Percentiles rank a stretch among this genome's conserved stretches.
These are phyloP conservation scores for Trypanosoma lewisi DNA, from an alignment of 208 protist genomes.

Conservation along the genomic window DNA sequence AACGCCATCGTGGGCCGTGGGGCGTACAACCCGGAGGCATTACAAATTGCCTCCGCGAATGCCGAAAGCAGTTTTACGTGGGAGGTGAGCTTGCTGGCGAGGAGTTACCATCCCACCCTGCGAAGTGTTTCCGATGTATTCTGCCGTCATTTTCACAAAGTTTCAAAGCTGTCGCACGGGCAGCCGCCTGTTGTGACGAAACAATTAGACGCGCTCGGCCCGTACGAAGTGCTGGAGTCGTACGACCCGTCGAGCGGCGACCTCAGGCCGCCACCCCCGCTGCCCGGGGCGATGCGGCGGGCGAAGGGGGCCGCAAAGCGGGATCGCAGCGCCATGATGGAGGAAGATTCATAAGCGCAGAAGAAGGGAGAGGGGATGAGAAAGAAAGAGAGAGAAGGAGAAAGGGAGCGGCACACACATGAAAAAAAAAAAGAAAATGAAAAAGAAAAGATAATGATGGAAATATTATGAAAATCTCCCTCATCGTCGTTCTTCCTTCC, in stretches of 20 bases:
- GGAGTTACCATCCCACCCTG: constrained; percentile 86
- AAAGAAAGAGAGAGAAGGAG: constrained; percentile 17
- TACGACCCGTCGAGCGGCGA: constrained; percentile 86
- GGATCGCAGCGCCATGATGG: constrained; percentile 8
- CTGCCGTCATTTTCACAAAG: constrained; percentile 79
- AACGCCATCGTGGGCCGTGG: constrained; percentile 85
- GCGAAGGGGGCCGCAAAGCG: constrained; percentile 25
- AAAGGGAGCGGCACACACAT: constrained; percentile 3
- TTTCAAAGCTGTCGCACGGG: constrained; percentile 80
- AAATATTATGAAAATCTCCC: too few relatives aligned
- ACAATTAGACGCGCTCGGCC: constrained; percentile 82
- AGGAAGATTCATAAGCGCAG: not conserved
- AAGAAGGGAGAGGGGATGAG: not conserved
- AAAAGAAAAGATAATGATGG: too few relatives aligned
- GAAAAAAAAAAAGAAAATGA: constrained; percentile 10
- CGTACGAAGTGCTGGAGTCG: constrained; percentile 89
- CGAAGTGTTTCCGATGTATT: constrained; percentile 76
- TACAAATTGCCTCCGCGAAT: constrained; percentile 80
- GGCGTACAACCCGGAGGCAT: constrained; percentile 79
- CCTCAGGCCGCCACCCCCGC: constrained; percentile 59
- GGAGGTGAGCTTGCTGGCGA: constrained; percentile 71
- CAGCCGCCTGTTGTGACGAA: constrained; percentile 84
- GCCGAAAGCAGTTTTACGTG: constrained; percentile 89
- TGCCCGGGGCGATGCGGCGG: constrained; percentile 44
- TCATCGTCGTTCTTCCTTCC: too few relatives aligned